Evolutionary conservation across 805 yeast species (phyloP).

Genomic region (Candida piceae): DNA sequence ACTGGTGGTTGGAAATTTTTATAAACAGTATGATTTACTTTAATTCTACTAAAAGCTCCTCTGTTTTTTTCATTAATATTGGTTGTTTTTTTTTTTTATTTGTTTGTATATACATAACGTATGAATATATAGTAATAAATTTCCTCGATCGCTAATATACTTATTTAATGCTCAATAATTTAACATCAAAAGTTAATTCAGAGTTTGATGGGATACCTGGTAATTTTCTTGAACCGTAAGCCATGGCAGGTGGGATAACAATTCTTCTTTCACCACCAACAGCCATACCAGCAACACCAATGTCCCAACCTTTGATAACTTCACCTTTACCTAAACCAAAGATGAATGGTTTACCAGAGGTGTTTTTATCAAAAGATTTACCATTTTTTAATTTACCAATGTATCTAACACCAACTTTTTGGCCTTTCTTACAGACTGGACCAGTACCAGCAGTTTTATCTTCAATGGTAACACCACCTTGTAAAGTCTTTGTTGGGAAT

Average conservation of each 20-base stretch:
- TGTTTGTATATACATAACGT: no score
- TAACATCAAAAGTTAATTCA: conserved; percentile 93
- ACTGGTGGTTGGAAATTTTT: conserved; percentile 16
- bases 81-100: no score
- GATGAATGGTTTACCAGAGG: conserved; percentile 91
- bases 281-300: conserved; percentile 98
- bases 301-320: conserved; percentile 97
- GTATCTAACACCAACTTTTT: conserved; percentile 94
- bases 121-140: no score
- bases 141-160: no score
- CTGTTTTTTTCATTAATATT: background rate
- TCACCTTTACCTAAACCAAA: conserved; percentile 95
- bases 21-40: conserved; percentile 25
- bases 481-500: conserved; percentile 69
- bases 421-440: conserved; percentile 78
- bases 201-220: conserved; percentile 99
- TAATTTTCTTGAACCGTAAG: conserved; percentile 88
- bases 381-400: conserved; percentile 97
- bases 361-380: conserved; percentile 94
- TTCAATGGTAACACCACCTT: conserved; percentile 91
- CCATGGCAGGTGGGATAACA: conserved; percentile 91
- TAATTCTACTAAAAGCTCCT: background rate
- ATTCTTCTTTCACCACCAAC: conserved; percentile 99
- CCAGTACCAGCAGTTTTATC: conserved; percentile 91
- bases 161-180: conserved; percentile 84